Evolutionary conservation across 805 yeast genomes (phyloP).

Genomic region (Wickerhamiella musiphila): DNA sequence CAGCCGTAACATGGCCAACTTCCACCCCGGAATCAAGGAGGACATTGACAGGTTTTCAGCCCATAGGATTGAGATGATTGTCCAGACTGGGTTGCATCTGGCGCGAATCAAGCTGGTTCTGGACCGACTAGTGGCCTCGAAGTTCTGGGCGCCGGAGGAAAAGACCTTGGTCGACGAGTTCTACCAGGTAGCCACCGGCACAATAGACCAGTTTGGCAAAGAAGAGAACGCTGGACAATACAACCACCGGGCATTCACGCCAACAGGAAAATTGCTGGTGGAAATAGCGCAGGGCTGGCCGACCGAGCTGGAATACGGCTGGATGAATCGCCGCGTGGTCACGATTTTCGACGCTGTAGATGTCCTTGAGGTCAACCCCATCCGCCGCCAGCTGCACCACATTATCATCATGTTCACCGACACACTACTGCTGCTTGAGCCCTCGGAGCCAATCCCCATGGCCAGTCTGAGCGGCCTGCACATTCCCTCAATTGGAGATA

Average conservation of each 20-base stretch:
- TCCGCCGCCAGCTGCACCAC: conserved; percentile 23
- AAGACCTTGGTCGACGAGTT: conserved; percentile 23
- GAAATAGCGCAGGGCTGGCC: conserved; percentile 86
- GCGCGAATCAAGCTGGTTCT: conserved; percentile 53
- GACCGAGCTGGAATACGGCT: conserved; percentile 64
- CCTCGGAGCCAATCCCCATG: conserved; percentile 29
- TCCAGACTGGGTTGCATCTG: conserved; percentile 55
- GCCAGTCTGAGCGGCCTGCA: conserved; percentile 20
- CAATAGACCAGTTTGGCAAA: conserved; percentile 69
- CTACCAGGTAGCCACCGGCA: conserved; percentile 37
- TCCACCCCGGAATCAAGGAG: conserved; percentile 24
- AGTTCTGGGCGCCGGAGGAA: conserved; percentile 27
- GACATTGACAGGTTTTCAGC: conserved; percentile 25
- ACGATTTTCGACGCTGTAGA: conserved; percentile 42
- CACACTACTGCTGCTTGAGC: conserved; percentile 41
- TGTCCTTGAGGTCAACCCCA: conserved; percentile 16
- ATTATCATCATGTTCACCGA: conserved; percentile 71
- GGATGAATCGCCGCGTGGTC: conserved; percentile 75
- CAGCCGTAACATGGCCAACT: conserved; percentile 27
- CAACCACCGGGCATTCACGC: conserved; percentile 62
- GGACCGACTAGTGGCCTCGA: conserved; percentile 37
- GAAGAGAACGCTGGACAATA: conserved; percentile 24
- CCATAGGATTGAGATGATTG: conserved; percentile 39
- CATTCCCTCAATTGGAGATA: conserved; percentile 52
- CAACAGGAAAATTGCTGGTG: conserved; percentile 74